phyloP scores from a whole-genome alignment of 371 early-diverging fungal genomes.

The Rhizomucor pusillus region DNA sequence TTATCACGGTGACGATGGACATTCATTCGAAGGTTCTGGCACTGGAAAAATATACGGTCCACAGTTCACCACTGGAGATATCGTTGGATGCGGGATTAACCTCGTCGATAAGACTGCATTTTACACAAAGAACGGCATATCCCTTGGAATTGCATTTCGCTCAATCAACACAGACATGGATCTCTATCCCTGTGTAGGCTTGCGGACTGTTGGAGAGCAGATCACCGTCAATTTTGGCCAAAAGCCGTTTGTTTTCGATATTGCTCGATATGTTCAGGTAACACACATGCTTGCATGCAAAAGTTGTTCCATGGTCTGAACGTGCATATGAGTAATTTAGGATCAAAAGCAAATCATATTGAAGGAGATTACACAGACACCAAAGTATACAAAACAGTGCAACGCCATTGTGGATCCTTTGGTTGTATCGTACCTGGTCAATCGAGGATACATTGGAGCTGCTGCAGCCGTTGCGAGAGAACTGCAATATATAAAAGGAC shows the following conservation, averaged over 20 bases:
- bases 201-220: slow-evolving; percentile 86
- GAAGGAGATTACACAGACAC: slow-evolving; percentile 9
- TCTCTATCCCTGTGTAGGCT: slow-evolving; percentile 85
- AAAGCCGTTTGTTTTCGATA: slow-evolving; percentile 83
- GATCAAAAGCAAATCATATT: slow-evolving; percentile 8
- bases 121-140: slow-evolving; percentile 91
- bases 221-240: slow-evolving; percentile 91
- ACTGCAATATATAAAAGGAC: slow-evolving; percentile 10
- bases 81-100: slow-evolving; percentile 91
- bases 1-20: slow-evolving; percentile 94
- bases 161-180: slow-evolving; percentile 27
- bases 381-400: no score
- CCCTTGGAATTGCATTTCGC: slow-evolving; percentile 62
- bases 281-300: background rate
- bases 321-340: no score
- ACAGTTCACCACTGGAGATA: slow-evolving; percentile 87
- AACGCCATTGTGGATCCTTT: slow-evolving; percentile 46
- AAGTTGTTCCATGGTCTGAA: no score
- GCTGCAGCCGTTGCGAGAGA: slow-evolving; percentile 60
- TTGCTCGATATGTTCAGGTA: slow-evolving; percentile 74
- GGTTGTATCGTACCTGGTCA: slow-evolving; percentile 74
- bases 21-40: slow-evolving; percentile 76
- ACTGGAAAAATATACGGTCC: slow-evolving; percentile 89
- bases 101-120: slow-evolving; percentile 74
- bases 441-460: slow-evolving; percentile 74